Base-by-base conservation (phyloP, 2,329 filamentous ascomycete genomes). In the Sporothrix globosa region DNA sequence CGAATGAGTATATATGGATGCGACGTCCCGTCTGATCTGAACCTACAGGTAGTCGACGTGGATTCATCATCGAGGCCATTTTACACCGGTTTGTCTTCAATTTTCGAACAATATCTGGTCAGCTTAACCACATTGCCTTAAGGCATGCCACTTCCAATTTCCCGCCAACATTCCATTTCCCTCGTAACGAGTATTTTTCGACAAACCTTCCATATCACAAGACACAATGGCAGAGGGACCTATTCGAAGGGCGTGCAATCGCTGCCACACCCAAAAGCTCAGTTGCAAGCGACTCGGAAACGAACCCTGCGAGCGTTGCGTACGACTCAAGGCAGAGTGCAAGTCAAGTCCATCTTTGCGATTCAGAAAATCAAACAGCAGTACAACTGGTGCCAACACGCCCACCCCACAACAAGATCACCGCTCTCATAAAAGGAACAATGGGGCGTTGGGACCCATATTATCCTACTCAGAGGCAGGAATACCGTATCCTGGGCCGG, bases 221-320 rank as follows among this genome's bases (percentile, higher is more conserved):
- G 19, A 10, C 50, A 69, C 27, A 34, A 73, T 73, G 71, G 63
- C 61, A 21, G 73, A 74, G 9, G 69, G 69, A 14, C 73, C 71
- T 6, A 73, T 76, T 72, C 80, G 82, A 70, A 82, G 81, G 70
- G 82, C 82, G 70, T 84, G 82, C 76, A 82, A 84, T 75, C 80
- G 81, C 72, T 84, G 82, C 74, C 82, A 84, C 73, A 75, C 75
- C 21, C 82, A 83, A 74, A 84, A 84, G 75, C 77, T 84, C 71
- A 81, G 80, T 73, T 84, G 82, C 76, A 83, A 81, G 74, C 79
- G 82, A 66, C 75, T 77, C 70, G 78, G 77, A 70, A 79, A 79
- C 67, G 80, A 80, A 63, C 74, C 79, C 24, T 83, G 82, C 74
- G 81, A 83, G 74, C 77, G 82, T 13, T 84, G 82, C 72, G 73